Evolutionary conservation across 2,329 filamentous ascomycete genomes (phyloP), one percentile per base, ranked within the genome.

Genomic region (Gnomoniopsis sp.): DNA sequence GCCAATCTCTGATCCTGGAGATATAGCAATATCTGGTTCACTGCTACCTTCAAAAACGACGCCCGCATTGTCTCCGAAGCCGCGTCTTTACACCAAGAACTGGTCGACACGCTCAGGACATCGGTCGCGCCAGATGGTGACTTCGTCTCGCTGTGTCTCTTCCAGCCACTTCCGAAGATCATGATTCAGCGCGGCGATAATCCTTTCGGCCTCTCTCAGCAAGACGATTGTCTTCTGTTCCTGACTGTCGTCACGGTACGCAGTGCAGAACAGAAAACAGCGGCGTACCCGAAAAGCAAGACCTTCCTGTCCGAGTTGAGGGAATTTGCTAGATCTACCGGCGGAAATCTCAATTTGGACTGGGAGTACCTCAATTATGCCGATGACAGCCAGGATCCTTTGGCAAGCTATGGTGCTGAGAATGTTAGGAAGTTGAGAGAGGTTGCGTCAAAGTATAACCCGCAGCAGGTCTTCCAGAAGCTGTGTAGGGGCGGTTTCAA

Each of bases 11-110:
- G 41, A 44, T 44, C n/a, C 41, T 19, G 14, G 41, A 69, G 21
- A 49, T n/a, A 33, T 23, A 17, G 34, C 36, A n/a, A 43, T 10
- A 26, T 52, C 49, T 43, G 36, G 36, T 41, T 43, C 36, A 22
- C 49, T 7, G 21, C 12, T 7, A 43, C 34, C 10, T 26, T 52
- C 21, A 43, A 43, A n/a, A 52, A 52, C 19, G 36, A 52, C 34
- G 36, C 68, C 0, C 66, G 67, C 19, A 67, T 74, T 4, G 63
- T 76, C 17, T 58, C 64, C 23, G 71, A 73, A 41, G 69, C 71
- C 6, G 64, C 67, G 1, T 64, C 70, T 0, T 67, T 70, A 53
- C 49, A 41, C 14, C 6, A 15, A n/a, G 36, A 26, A 4, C 17
- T 26, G 17, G 4, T 17, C 4, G 21, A 41, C 1, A 10, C 17